Base-by-base conservation (phyloP, 2,329 filamentous ascomycete species). In the Phyllosticta citriasiana region DNA sequence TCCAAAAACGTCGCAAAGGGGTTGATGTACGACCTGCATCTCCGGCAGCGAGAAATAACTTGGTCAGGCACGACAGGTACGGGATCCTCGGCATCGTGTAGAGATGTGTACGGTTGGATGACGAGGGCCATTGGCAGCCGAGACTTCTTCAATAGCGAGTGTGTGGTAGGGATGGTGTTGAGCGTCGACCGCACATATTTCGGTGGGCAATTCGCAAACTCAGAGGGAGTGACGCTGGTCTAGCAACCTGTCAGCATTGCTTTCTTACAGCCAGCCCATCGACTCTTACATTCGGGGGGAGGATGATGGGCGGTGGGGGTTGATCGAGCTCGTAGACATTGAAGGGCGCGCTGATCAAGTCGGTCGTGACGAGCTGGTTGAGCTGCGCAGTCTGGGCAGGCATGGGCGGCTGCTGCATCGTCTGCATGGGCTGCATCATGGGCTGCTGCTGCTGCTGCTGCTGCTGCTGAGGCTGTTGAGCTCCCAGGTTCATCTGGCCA, bases 11-110 rank as follows among this genome's bases (percentile, higher is more conserved):
- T 91, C 63, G 96, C 94, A 68, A 93, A 99, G 12, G 94, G 92
- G 74, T 97, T 97, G 80, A 97, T 97, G 74, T 97, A 97, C 61
- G 93, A 94, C 68, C 94, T 84, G 77, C 94, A 99, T 76, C 94
- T 87, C 74, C 94, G 85, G 80, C 94, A 99, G 70, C 94, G 87
- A 62, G 93, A 95, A 73, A 99, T 99, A 66, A 97, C 89, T 77
- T 97, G 94, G 73, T 99, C 94, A 71, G 96, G 89, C 27, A 97
- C 89, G 56, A 99, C 85, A 6, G 93, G 94, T 1, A 99, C 86
- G 25, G 86, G 84, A 68, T 97, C 94, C 74, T 97, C 93, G 22
- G 89, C 84, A 73, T 99, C 94, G 72, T 97, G 93, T 30, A 99
- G 85, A 26, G 92, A 86, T 50, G 87, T 91, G 71, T 97, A 99